Evolutionary conservation across 768 basidiomycete genomes (phyloP), one percentile per base, ranked within the genome.

Genomic region (Serendipita sp.): DNA sequence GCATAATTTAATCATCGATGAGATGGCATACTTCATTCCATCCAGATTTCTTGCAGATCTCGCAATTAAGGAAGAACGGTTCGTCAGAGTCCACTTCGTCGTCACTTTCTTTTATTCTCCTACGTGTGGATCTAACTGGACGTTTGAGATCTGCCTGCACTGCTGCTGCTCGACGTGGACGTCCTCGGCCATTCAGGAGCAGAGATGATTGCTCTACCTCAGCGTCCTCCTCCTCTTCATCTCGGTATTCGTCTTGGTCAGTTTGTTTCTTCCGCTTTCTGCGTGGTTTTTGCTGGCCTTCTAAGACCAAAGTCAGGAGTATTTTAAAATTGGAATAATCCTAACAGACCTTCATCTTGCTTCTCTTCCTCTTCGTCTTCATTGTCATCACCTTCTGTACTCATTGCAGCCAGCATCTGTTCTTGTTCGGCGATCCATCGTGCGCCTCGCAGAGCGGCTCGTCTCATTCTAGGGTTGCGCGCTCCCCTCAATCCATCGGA

Each of bases 31-130:
- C 56, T 30, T 60, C 56, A 18, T 60, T 60, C 56, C 56, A 60
- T 30, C 56, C 56, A 28, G 56, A 60, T 35, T 60, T 60, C 34
- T 60, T 60, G 56, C 56, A 60, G 35, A 60, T 60, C 10, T 60
- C 56, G 34, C 56, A 60, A 37, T 60, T 60, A 4, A 60, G n/a
- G 28, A 60, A 60, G 11, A 60, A 34, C 16, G 56, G 56, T n/a
- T 60, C 56, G 35, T 60, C 56, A 3, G 56, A 60, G 28, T 60
- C 56, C 4, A 34, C 18, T 30, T 38, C 56, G 10, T 60, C 56
- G 10, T 60, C 56, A 37, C 18, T 30, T 10, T 60, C 56, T 11
- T 38, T 37, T 37, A 24, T 10, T n/a, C 56, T 24, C 18, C 56
- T 28, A 28, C 56, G 28, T 30, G 56, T 60, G 4, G 56, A 35